A percentile compares a stretch with the other conserved stretches of the same genome.
These are phyloP conservation scores for Amanita jacksonii DNA, from an alignment of 768 basidiomycete species.

Conservation along the genomic window DNA sequence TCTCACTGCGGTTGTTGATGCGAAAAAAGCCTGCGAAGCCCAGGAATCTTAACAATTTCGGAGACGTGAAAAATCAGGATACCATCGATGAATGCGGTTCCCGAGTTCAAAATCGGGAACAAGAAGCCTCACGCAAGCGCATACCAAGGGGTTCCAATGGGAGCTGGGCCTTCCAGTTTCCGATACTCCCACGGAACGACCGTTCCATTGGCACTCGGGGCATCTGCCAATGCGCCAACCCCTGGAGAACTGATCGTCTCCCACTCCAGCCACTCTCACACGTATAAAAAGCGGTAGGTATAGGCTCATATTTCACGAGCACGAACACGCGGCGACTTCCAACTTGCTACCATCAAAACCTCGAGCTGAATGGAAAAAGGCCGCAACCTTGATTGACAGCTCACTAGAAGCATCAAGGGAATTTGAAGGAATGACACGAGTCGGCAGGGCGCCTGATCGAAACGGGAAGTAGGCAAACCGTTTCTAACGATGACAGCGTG, in stretches of 20 bases:
- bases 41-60: not conserved
- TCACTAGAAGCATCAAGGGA: not conserved
- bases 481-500: no score
- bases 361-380: not conserved
- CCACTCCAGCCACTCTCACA: no score
- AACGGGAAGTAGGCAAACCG: constrained; percentile 1
- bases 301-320: not conserved
- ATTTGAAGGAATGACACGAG: not conserved
- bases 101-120: no score
- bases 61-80: no score
- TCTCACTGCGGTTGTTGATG: not conserved
- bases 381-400: constrained; percentile 6
- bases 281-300: not conserved
- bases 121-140: no score
- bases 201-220: no score
- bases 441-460: not conserved
- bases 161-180: no score
- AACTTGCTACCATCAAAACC: constrained; percentile 2
- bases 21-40: not conserved
- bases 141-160: no score
- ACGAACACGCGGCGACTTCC: not conserved
- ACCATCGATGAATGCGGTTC: no score
- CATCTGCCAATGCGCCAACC: no score
- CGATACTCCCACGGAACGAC: no score
- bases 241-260: no score